Evolutionary conservation across 371 early-diverging fungal species (phyloP).

Genomic region (Actinomortierella ambigua): DNA sequence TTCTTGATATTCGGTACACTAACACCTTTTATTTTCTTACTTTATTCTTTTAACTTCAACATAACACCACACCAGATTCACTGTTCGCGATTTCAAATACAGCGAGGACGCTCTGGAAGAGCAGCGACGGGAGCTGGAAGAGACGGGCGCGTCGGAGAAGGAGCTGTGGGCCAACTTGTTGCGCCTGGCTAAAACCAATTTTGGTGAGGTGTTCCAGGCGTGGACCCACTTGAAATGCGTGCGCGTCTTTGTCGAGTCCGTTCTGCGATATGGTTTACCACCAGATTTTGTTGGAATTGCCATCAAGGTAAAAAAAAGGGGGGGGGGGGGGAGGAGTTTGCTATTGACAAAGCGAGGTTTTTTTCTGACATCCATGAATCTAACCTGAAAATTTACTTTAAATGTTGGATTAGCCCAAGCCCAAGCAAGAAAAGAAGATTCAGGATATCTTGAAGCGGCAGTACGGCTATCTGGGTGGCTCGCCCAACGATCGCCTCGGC

Average conservation of each 20-base stretch:
- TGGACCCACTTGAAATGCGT: constrained; percentile 95
- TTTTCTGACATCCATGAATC: constrained; percentile 7
- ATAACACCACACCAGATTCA: constrained; percentile 59
- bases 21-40: constrained; percentile 3
- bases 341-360: constrained; percentile 4
- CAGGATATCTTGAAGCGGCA: constrained; percentile 70
- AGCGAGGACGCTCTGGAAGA: constrained; percentile 76
- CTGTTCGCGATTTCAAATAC: constrained; percentile 94
- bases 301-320: constrained; percentile 62
- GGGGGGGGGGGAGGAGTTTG: constrained; percentile 4
- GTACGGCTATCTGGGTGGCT: constrained; percentile 70
- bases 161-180: constrained; percentile 78
- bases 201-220: constrained; percentile 88
- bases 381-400: neutral
- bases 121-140: constrained; percentile 77
- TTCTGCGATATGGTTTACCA: constrained; percentile 95
- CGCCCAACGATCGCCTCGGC: constrained; percentile 50
- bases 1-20: neutral
- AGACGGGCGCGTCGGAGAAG: constrained; percentile 74
- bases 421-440: constrained; percentile 79
- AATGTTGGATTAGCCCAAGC: constrained; percentile 78
- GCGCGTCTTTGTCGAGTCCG: constrained; percentile 94
- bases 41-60: neutral
- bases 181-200: constrained; percentile 89
- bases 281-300: constrained; percentile 90